Base-by-base conservation (phyloP, 306 rosid species). In the Albizia julibrissin region DNA sequence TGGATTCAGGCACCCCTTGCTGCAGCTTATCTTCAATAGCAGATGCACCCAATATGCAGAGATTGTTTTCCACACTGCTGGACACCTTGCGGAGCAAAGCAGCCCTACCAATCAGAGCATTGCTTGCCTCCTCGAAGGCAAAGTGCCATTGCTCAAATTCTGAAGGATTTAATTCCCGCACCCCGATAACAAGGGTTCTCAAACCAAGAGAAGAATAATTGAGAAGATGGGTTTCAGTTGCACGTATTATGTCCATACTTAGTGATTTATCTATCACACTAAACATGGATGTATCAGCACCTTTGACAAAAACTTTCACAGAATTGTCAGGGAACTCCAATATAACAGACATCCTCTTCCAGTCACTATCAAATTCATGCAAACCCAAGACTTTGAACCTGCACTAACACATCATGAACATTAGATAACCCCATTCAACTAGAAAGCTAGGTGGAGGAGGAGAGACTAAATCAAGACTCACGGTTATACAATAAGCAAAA, bases 281-380 rank as follows among this genome's bases (percentile, higher is more conserved):
- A 76, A 95, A 81, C 98, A 95, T 95, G 27, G 97, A 69, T 44
- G 93, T 82, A 86, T 95, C 99, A 21, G 99, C 99, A 69, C 99
- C 99, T 87, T 95, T 95, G 62, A 93, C 98, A 74, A 95, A 91
- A 39, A 90, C 91, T 86, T 84, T 95, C 77, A 92, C 93, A 1
- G 92, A 82, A 72, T 76, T 87, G 84, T 95, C 98, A 21, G 98
- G 98, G 87, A 86, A 87, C 27, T 93, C 99, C 78, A 95, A 67
- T 85, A 95, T 93, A 12, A 95, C 99, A 2, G 99, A 95, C 99
- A 95, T 95, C 77, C 98, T 89, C 90, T 95, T 95, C 81, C 99
- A 85, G 61, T 95, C 99, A 74, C 99, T 95, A 79, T 95, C 99
- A 21, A 95, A 95, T 86, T 93, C 99, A 54, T 95, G 99, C 90